These are phyloP conservation scores for Planoprotostelium fungivorum DNA, from an alignment of 78 protist species.

Conservation along the genomic window DNA sequence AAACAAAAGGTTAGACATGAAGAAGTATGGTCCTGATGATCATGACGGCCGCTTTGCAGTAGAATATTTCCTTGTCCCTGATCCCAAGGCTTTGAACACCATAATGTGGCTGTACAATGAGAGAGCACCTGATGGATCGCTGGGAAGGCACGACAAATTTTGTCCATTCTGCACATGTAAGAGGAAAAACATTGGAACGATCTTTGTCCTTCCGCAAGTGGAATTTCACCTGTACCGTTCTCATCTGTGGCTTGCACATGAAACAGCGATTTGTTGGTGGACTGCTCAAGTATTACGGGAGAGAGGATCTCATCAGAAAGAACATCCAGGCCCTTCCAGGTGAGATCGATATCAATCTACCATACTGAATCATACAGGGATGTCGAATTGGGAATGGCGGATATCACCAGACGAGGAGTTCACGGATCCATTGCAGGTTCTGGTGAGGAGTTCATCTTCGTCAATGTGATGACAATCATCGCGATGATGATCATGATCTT, in stretches of 20 bases:
- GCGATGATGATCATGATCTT: too few relatives aligned
- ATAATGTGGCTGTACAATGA: not conserved
- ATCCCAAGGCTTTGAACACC: not conserved
- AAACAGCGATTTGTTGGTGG: not conserved
- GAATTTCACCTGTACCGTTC: not conserved
- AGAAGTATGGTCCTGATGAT: not conserved
- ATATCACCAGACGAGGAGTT: not conserved
- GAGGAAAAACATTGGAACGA: not conserved
- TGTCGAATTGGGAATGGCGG: not conserved
- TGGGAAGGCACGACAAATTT: not conserved
- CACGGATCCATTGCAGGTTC: too few relatives aligned
- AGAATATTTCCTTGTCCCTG: not conserved
- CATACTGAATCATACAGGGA: not conserved
- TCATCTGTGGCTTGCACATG: not conserved
- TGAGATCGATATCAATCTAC: not conserved
- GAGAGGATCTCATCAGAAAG: not conserved
- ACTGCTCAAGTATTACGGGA: not conserved
- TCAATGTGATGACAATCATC: too few relatives aligned
- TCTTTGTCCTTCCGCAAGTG: not conserved
- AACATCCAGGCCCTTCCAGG: not conserved
- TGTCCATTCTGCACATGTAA: not conserved
- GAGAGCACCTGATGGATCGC: not conserved
- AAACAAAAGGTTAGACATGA: too few relatives aligned
- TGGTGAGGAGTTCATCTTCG: too few relatives aligned
- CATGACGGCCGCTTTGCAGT: not conserved